Percentiles rank a stretch among this genome's conserved stretches.
phyloP scores from a whole-genome alignment of 164 flowering plant genomes.

The Pachysandra terminalis region DNA sequence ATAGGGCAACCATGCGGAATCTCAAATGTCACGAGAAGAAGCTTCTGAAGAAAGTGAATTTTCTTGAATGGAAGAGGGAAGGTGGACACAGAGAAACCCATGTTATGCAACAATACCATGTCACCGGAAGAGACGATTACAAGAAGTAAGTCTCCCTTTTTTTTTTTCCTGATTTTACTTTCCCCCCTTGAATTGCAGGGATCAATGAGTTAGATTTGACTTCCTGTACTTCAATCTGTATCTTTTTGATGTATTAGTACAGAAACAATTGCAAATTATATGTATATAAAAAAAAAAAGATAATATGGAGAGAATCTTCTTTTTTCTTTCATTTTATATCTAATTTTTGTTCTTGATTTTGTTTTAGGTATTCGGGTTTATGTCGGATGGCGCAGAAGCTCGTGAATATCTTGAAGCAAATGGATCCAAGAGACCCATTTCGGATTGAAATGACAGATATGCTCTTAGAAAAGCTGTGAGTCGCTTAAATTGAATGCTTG shows the following conservation, averaged over 20 bases:
- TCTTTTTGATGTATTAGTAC: background rate
- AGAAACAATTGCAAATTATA: too few species aligned
- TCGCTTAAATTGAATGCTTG: conserved; percentile 8
- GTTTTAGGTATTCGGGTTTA: conserved; percentile 56
- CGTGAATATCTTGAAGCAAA: conserved; percentile 74
- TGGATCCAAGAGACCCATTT: conserved; percentile 75
- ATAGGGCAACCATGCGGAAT: conserved; percentile 51
- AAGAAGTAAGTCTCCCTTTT: conserved; percentile 52
- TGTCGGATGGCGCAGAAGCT: conserved; percentile 83
- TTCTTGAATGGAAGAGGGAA: conserved; percentile 92
- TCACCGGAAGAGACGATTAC: conserved; percentile 85
- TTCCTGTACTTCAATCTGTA: background rate
- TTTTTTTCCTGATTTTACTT: background rate
- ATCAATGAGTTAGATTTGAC: background rate
- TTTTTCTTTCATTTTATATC: background rate
- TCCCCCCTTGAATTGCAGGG: background rate
- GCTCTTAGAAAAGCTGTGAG: conserved; percentile 87
- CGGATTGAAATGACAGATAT: conserved; percentile 79
- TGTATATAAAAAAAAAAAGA: too few species aligned
- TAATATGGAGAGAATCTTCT: too few species aligned
- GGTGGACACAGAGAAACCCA: conserved; percentile 69
- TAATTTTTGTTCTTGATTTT: background rate
- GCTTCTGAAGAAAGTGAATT: conserved; percentile 74
- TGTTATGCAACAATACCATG: conserved; percentile 69
- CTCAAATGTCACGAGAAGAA: conserved; percentile 83